phyloP scores from a whole-genome alignment of 805 yeast species.

The Pichia pseudocactophila region DNA sequence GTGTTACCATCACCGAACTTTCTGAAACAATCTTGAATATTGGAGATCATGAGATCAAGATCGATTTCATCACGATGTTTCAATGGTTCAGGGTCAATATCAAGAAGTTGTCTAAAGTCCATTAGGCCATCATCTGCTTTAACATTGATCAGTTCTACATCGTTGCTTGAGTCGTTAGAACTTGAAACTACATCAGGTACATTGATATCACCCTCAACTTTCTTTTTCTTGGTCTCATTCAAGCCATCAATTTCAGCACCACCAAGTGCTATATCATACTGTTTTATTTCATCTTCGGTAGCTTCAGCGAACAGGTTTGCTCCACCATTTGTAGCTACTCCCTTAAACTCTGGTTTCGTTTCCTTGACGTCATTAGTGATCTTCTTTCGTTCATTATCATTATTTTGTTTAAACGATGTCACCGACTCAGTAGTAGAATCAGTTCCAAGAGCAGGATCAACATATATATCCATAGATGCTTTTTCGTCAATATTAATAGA shows the following conservation, averaged over 20 bases:
- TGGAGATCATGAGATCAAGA: constrained; percentile 16
- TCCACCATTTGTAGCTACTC: constrained; percentile 5
- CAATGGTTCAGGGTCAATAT: constrained; percentile 26
- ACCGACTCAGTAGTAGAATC: constrained; percentile 9
- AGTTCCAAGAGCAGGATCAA: background rate
- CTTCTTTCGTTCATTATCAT: background rate
- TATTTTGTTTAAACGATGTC: constrained; percentile 20
- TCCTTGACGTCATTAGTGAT: background rate
- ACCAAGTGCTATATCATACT: constrained; percentile 5
- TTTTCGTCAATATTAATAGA: background rate
- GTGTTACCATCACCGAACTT: constrained; percentile 21
- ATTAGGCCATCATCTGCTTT: constrained; percentile 14
- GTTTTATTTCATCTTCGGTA: constrained; percentile 24
- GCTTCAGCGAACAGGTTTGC: constrained; percentile 27
- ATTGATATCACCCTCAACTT: background rate
- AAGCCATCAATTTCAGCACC: background rate
- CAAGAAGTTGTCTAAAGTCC: constrained; percentile 14
- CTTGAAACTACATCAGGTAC: constrained; percentile 5
- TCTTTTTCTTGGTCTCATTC: constrained; percentile 1
- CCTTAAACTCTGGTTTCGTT: constrained; percentile 1
- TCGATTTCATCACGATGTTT: constrained; percentile 19
- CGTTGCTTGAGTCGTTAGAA: background rate
- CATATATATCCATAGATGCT: background rate
- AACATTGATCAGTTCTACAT: constrained; percentile 7
- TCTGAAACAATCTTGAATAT: constrained; percentile 20